phyloP scores from a whole-genome alignment of 257 asterid genomes.

The Misopates orontium region DNA sequence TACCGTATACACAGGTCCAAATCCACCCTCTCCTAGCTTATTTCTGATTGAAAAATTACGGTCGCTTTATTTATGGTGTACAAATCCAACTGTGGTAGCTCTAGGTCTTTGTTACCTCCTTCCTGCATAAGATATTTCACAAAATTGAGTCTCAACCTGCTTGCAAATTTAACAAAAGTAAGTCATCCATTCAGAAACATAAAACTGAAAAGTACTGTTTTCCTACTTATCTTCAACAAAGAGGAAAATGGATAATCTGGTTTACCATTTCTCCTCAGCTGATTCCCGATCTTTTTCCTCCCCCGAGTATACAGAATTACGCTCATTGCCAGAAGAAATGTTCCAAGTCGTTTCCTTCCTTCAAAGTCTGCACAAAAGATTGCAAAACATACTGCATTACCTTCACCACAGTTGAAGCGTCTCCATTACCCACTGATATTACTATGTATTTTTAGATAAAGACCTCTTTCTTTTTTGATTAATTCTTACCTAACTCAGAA shows the following conservation, averaged over 20 bases:
- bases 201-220: not conserved
- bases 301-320: constrained; percentile 11
- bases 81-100: constrained; percentile 32
- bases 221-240: not conserved
- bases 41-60: constrained; percentile 22
- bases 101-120: constrained; percentile 25
- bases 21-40: constrained; percentile 39
- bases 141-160: constrained; percentile 13
- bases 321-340: constrained; percentile 21
- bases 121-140: not conserved
- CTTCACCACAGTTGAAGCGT: not conserved
- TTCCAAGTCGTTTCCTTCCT: constrained; percentile 14
- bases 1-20: constrained; percentile 37
- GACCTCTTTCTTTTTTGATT: not conserved
- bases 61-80: constrained; percentile 26
- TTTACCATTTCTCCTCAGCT: constrained; percentile 12
- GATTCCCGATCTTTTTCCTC: constrained; percentile 17
- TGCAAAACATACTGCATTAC: not conserved
- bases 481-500: constrained; percentile 28
- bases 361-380: constrained; percentile 10
- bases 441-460: not conserved
- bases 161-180: constrained; percentile 5
- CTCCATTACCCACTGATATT: too few relatives aligned
- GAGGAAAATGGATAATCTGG: constrained; percentile 1
- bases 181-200: not conserved